Percentiles rank a stretch among this genome's conserved stretches.
These are phyloP conservation scores for Psilocybe tampanensis DNA, from an alignment of 768 basidiomycete species.

Conservation along the genomic window DNA sequence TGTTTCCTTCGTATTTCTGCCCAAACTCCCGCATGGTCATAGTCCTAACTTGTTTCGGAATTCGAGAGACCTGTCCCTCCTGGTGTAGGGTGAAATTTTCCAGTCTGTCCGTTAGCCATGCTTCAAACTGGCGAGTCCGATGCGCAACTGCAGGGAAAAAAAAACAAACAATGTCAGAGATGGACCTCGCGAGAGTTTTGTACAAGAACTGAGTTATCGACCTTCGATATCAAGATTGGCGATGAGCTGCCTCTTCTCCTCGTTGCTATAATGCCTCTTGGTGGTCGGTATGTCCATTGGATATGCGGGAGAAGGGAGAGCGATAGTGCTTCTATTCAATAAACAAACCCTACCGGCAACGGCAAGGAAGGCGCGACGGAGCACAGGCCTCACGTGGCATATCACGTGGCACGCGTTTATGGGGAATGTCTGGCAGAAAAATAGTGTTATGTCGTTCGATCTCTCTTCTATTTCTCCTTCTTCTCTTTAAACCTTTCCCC, in stretches of 20 bases:
- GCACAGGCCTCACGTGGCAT: slow-evolving; percentile 5
- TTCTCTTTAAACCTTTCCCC: not conserved
- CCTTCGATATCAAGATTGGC: slow-evolving; percentile 84
- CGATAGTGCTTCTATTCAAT: slow-evolving; percentile 10
- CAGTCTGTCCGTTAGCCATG: slow-evolving; percentile 73
- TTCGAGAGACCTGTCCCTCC: slow-evolving; percentile 71
- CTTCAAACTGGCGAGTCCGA: slow-evolving; percentile 71
- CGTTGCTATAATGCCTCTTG: slow-evolving; percentile 47
- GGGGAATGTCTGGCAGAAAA: not conserved
- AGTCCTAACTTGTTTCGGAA: slow-evolving; percentile 72
- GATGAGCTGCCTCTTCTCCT: slow-evolving; percentile 77
- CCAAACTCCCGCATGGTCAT: slow-evolving; percentile 81
- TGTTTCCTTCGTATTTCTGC: slow-evolving; percentile 74
- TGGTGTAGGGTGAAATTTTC: slow-evolving; percentile 77
- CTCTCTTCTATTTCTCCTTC: slow-evolving; percentile 1
- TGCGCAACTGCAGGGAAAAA: slow-evolving; percentile 58
- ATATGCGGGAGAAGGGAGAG: slow-evolving; percentile 2
- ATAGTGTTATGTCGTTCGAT: slow-evolving; percentile 28
- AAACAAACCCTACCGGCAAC: slow-evolving; percentile 19
- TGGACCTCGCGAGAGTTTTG: not conserved
- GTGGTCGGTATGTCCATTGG: slow-evolving; percentile 32
- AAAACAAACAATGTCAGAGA: slow-evolving; percentile 5
- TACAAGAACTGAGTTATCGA: slow-evolving; percentile 26
- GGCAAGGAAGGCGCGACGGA: slow-evolving; percentile 18
- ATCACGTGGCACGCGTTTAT: slow-evolving; percentile 45